Evolutionary conservation across 306 rosid genomes (phyloP).

Genomic region (Morella rubra): DNA sequence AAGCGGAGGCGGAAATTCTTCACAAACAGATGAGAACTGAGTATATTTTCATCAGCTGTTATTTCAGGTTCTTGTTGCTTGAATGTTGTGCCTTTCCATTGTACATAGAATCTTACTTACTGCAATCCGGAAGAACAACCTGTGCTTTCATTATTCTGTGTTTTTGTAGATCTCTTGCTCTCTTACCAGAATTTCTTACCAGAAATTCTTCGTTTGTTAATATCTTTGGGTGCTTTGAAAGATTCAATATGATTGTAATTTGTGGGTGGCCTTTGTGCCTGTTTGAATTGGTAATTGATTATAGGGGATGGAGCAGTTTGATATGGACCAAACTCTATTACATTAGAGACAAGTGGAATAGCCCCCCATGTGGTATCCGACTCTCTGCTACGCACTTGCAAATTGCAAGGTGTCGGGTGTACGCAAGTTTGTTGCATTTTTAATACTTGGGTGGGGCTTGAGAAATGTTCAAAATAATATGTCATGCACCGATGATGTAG

Average conservation of each 20-base stretch:
- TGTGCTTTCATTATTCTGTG: slow-evolving; percentile 11
- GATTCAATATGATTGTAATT: background rate
- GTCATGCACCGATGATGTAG: background rate
- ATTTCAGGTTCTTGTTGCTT: slow-evolving; percentile 21
- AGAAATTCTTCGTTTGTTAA: background rate
- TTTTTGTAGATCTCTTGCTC: slow-evolving; percentile 27
- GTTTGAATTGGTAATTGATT: slow-evolving; percentile 12
- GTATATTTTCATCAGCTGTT: slow-evolving; percentile 1
- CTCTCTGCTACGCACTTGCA: background rate
- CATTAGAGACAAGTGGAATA: background rate
- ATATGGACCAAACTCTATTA: background rate
- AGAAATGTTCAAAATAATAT: background rate
- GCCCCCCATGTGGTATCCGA: slow-evolving; percentile 9
- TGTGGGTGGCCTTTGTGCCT: background rate
- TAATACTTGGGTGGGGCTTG: background rate
- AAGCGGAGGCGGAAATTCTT: slow-evolving; percentile 35
- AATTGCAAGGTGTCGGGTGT: background rate
- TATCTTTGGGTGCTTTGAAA: background rate
- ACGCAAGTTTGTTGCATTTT: background rate
- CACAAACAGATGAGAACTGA: slow-evolving; percentile 52
- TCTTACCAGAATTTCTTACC: slow-evolving; percentile 4
- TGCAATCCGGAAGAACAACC: slow-evolving; percentile 27
- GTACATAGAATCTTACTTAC: slow-evolving; percentile 41
- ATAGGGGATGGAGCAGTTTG: background rate
- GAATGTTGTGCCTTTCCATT: slow-evolving; percentile 24